Evolutionary conservation across 768 basidiomycete species (phyloP), one percentile per base, ranked within the genome.

Genomic region (Russula lepida): DNA sequence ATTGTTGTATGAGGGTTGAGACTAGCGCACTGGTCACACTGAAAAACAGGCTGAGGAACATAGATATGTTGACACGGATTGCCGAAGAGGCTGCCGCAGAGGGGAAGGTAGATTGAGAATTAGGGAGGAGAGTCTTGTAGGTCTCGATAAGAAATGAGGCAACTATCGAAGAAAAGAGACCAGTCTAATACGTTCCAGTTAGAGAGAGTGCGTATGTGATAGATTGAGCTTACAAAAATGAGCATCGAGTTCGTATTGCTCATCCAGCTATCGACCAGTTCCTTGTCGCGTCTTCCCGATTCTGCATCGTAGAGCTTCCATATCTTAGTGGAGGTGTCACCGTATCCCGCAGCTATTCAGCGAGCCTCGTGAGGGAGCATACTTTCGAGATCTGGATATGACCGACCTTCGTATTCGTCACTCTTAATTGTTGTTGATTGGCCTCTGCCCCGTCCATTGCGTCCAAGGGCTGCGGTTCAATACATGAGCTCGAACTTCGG

Each of bases 201-300:
- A 52, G 51, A 23, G 5, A 11, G 5, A 9, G 13, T 27, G 11
- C 7, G 33, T n/a, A 3, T n/a, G 6, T 8, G 11, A 49, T 30
- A 39, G 3, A 9, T 21, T 15, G 33, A n/a, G 3, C 64, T 35
- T 33, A 65, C 64, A 19, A 65, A 60, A 17, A 65, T 58, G 25
- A 65, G 44, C 47, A 65, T 52, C 0, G 55, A 64, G 27, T 56
- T 37, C 37, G 60, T 66, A 35, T 66, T 58, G 8, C 60, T 25
- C 17, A 9, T 49, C 63, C 64, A 65, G 30, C 58, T 49, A 17
- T 65, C 53, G 1, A 58, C 23, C 11, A 65, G 49, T 11, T 25
- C 32, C 49, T 43, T 55, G 54, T 65, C 63, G n/a, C 55, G 15
- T 4, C 30, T 49, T 30, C 56, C 56, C n/a, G 64, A 64, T 59